Evolutionary conservation across 2,329 filamentous ascomycete genomes (phyloP), one percentile per base, ranked within the genome.

Genomic region (Penicillium sp.): DNA sequence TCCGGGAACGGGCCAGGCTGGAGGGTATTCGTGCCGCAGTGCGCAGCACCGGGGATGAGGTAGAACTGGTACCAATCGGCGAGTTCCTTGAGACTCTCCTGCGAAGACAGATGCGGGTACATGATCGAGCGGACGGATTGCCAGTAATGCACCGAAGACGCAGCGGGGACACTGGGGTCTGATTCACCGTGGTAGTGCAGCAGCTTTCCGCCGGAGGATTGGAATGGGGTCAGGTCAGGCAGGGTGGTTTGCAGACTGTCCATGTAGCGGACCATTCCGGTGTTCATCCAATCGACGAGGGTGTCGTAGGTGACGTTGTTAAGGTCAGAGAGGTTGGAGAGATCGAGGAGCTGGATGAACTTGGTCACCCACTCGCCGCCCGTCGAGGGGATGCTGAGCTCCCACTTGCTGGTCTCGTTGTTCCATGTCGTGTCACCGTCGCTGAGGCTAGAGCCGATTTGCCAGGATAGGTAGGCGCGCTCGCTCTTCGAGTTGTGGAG

Each of bases 141-240:
- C 70, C 77, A 81, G 74, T 85, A 86, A 65, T 78, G 81, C 1
- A 84, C 78, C 0, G 82, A 84, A 0, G 81, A 83, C 6, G 75
- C 81, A 1, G 83, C 69, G 1, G 83, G 83, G 59, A 86, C 74
- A 7, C 75, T 78, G 15, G 75, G 69, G 67, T 86, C 84, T 0
- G 79, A 80, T 69, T 86, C 82, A 52, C 83, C 83, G 70, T 86
- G 83, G 73, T 79, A 84, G 68, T 85, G 82, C 12, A 86, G 71
- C 4, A 86, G 70, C 69, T 86, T 86, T 51, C 81, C 83, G 25
- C 83, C 83, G 0, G 74, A 64, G 2, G 72, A 56, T 33, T 80
- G 72, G 74, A 84, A 84, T 9, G 73, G 62, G 0, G 78, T 81
- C 0, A 86, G 73, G 61, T 86, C 83, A 0, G 82, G 80, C 25